Base-by-base conservation (phyloP, 106 monocot genomes). In the Dendrobium officinale region DNA sequence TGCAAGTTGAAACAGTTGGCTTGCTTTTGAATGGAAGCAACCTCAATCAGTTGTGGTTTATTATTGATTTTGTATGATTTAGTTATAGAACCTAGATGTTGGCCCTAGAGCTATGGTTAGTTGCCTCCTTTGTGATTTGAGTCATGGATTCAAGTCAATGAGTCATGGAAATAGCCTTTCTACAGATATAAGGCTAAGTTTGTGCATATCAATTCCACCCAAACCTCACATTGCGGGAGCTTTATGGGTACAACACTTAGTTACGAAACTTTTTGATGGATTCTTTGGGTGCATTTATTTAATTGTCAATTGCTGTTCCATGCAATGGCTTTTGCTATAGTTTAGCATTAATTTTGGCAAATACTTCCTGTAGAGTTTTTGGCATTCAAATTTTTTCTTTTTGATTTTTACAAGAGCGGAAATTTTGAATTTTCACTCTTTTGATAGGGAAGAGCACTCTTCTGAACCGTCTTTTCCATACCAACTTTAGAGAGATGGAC, bases 401-500 rank as follows among this genome's bases (percentile, higher is more conserved):
- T 70, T 33, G 9, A 70, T 70, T 2, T 33, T n/a, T 37, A 70
- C 13, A 31, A 11, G n/a, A 13, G 33, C 15, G 70, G 33, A 3
- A 2, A 4, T 42, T 74, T 74, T 43, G 3, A 43, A 29, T 5
- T 74, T 74, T 17, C 20, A 6, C 18, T 74, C 43, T 43, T 74
- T 42, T 74, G 42, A 74, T 85, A 98, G 97, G 97, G 68, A 98
- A 98, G 77, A 98, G 97, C 87, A 98, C 97, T 72, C 92, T 98
- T 79, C 77, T 98, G 85, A 98, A 98, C 80, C 88, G 94, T 84
- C 88, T 98, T 41, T 97, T 97, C 75, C 59, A 66, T 44, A 97
- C 94, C 44, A 97, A 89, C 74, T 97, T 97, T 73, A 94, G 85
- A 59, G 97, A 94, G 55, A 98, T 98, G 94, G 94, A 98, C 88